phyloP scores from a whole-genome alignment of 345 rosid species.

The Heritiera fomes region DNA sequence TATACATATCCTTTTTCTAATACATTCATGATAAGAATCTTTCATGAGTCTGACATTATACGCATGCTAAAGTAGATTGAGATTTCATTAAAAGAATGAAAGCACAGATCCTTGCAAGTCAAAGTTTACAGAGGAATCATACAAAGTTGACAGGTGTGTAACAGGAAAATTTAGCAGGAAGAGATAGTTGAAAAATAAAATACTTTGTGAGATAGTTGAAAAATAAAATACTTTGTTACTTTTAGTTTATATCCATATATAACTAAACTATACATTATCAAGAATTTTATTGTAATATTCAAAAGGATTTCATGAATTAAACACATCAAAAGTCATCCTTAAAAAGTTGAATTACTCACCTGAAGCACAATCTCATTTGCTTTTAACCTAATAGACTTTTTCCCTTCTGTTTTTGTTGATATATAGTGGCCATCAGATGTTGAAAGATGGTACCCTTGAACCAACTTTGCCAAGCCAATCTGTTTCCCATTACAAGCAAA shows the following conservation, averaged over 20 bases:
- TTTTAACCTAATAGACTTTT: constrained; percentile 81
- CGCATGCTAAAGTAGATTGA: neutral
- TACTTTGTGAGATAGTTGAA: neutral
- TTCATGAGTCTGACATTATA: neutral
- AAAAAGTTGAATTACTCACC: constrained; percentile 47
- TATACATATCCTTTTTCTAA: neutral
- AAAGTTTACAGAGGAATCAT: neutral
- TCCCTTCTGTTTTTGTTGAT: constrained; percentile 82
- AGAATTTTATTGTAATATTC: neutral
- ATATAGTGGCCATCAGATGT: constrained; percentile 81
- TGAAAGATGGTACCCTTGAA: constrained; percentile 75
- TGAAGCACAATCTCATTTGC: constrained; percentile 80
- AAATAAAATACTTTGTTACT: neutral
- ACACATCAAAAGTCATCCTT: neutral
- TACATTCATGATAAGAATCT: neutral
- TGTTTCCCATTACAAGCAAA: constrained; percentile 82
- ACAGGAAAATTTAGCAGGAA: neutral
- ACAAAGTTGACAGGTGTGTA: neutral
- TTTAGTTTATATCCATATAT: neutral
- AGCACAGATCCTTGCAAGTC: neutral
- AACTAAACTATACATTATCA: neutral
- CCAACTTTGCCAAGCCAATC: constrained; percentile 83
- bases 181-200: neutral
- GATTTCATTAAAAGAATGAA: neutral
- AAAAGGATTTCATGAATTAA: neutral